phyloP scores from a whole-genome alignment of 1,284 basidiomycete species.

The Ceratorhiza oryzae-sativae region DNA sequence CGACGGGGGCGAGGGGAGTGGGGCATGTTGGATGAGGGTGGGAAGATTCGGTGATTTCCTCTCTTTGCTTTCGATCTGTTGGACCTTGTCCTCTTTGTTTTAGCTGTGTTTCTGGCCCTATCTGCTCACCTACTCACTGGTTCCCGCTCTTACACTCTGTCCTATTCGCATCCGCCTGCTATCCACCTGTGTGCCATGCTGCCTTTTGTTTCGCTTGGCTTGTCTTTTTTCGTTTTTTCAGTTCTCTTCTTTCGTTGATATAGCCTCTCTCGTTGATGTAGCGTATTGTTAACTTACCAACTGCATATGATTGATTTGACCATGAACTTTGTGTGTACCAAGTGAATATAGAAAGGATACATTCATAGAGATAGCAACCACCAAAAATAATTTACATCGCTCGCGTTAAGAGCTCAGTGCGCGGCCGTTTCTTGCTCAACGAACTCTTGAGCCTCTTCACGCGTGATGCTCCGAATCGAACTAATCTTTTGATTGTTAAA shows the following conservation, averaged over 20 bases:
- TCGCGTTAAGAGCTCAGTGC: constrained; percentile 30
- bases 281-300: constrained; percentile 31
- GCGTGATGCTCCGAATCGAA: constrained; percentile 80
- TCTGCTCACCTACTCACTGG: not conserved
- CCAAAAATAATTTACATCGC: constrained; percentile 24
- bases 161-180: constrained; percentile 6
- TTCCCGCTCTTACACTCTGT: not conserved
- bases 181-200: constrained; percentile 11
- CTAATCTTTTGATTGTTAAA: constrained; percentile 96
- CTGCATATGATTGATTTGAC: constrained; percentile 17
- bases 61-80: constrained; percentile 2
- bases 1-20: constrained; percentile 54
- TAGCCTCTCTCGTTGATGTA: constrained; percentile 28
- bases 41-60: constrained; percentile 60
- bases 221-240: not conserved
- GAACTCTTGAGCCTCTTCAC: constrained; percentile 87
- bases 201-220: constrained; percentile 32
- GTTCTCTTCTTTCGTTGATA: not conserved
- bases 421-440: constrained; percentile 62
- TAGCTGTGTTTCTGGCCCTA: constrained; percentile 24
- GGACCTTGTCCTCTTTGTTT: not conserved
- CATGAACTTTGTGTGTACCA: not conserved
- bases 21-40: constrained; percentile 67
- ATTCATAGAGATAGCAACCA: not conserved
- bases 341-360: not conserved